A percentile compares a stretch with the other conserved stretches of the same genome.
Conservation (phyloP, 768 basidiomycete species). For the Pulveroboletus sp. region DNA sequence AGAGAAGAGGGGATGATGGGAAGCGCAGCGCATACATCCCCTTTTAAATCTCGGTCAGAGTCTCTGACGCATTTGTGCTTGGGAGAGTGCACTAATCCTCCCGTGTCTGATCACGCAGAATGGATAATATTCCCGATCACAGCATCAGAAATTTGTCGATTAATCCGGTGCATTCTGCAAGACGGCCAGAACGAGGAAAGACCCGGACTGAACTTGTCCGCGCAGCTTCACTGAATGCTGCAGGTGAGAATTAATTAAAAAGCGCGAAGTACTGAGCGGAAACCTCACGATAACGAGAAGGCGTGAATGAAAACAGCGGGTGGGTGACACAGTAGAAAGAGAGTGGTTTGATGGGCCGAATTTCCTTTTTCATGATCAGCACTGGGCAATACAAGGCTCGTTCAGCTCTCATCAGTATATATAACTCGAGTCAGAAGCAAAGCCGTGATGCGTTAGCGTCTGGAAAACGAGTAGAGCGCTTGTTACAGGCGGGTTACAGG, state of each 20-base stretch:
- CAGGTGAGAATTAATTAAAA: slow-evolving; percentile 26
- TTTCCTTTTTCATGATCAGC: slow-evolving; percentile 31
- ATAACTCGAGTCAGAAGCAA: slow-evolving; percentile 6
- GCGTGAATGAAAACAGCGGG: slow-evolving; percentile 24
- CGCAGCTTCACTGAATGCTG: slow-evolving; percentile 13
- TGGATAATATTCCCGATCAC: slow-evolving; percentile 5
- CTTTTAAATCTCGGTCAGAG: slow-evolving; percentile 18
- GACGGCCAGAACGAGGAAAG: slow-evolving; percentile 9
- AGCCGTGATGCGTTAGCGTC: slow-evolving; percentile 1
- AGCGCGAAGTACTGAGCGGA: slow-evolving; percentile 18
- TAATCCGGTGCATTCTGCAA: slow-evolving; percentile 10
- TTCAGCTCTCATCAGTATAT: slow-evolving; percentile 5
- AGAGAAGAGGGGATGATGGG: slow-evolving; percentile 9
- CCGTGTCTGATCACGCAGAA: slow-evolving; percentile 6
- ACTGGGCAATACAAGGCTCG: slow-evolving; percentile 8
- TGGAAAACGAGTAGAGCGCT: slow-evolving; percentile 3
- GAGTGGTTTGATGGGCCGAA: not conserved
- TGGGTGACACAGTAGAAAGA: slow-evolving; percentile 18
- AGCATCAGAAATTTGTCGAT: slow-evolving; percentile 15
- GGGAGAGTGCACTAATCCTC: slow-evolving; percentile 6
- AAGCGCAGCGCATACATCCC: not conserved
- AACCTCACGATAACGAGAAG: slow-evolving; percentile 30
- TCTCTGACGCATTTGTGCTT: slow-evolving; percentile 9
- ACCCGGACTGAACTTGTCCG: slow-evolving; percentile 6
- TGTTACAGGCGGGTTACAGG: slow-evolving; percentile 3